A percentile compares a stretch with the other conserved stretches of the same genome.
These are phyloP conservation scores for Serendipita sp. DNA, from an alignment of 768 basidiomycete species.

Conservation along the genomic window DNA sequence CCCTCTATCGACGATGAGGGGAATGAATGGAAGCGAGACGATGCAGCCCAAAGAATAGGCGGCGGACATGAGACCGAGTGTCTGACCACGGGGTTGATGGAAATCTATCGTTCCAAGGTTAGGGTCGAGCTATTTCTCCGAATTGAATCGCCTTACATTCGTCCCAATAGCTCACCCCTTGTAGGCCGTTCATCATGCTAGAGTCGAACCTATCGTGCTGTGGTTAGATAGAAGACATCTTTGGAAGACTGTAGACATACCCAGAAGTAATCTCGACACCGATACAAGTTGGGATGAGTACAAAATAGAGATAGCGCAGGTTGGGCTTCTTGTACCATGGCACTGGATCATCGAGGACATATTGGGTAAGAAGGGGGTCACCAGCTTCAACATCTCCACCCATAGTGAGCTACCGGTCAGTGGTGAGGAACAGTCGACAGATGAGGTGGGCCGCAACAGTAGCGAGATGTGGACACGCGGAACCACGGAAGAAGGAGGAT, in stretches of 20 bases:
- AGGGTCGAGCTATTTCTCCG: background rate
- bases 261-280: constrained; percentile 49
- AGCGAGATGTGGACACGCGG: background rate
- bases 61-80: constrained; percentile 40
- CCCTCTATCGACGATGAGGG: constrained; percentile 32
- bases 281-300: constrained; percentile 43
- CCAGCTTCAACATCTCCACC: background rate
- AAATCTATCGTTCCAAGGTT: constrained; percentile 25
- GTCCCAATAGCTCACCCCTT: constrained; percentile 42
- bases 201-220: constrained; percentile 31
- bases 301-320: constrained; percentile 35
- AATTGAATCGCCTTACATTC: constrained; percentile 24
- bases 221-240: background rate
- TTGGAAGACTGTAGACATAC: constrained; percentile 18
- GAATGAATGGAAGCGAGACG: constrained; percentile 35
- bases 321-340: constrained; percentile 53
- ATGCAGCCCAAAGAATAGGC: constrained; percentile 49
- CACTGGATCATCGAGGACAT: constrained; percentile 33
- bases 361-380: constrained; percentile 10
- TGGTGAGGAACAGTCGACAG: constrained; percentile 12
- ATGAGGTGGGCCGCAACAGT: background rate
- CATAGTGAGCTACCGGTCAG: background rate
- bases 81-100: constrained; percentile 33
- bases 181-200: constrained; percentile 47
- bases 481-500: too few relatives aligned